Percentiles rank a stretch among this genome's conserved stretches.
These are phyloP conservation scores for Rubroboletus satanas DNA, from an alignment of 768 basidiomycete species.

Conservation along the genomic window DNA sequence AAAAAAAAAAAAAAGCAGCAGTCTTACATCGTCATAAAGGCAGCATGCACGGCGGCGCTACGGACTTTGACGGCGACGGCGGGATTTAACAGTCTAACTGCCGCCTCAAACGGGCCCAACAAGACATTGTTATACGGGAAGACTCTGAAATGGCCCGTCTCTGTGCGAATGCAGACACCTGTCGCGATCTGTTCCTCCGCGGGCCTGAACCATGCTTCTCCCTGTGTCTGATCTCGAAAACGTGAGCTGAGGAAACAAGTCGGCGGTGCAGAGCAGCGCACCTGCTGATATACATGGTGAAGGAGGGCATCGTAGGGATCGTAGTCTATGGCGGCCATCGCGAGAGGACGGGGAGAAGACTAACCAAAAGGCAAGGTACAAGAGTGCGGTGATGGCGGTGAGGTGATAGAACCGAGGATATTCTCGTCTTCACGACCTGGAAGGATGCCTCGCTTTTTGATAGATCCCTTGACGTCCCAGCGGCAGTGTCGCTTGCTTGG, in stretches of 20 bases:
- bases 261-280: slow-evolving; percentile 26
- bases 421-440: background rate
- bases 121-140: slow-evolving; percentile 80
- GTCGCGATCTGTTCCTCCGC: slow-evolving; percentile 72
- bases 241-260: background rate
- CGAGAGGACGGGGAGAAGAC: background rate
- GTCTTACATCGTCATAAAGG: slow-evolving; percentile 62
- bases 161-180: slow-evolving; percentile 72
- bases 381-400: slow-evolving; percentile 5
- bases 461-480: background rate
- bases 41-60: slow-evolving; percentile 78
- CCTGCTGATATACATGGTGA: slow-evolving; percentile 75
- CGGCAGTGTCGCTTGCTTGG: slow-evolving; percentile 1
- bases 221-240: slow-evolving; percentile 56
- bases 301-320: slow-evolving; percentile 77
- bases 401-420: background rate
- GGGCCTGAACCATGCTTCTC: slow-evolving; percentile 83
- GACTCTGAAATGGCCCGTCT: slow-evolving; percentile 64
- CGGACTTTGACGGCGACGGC: slow-evolving; percentile 79
- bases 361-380: slow-evolving; percentile 5
- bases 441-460: background rate
- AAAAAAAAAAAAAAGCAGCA: background rate
- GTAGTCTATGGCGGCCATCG: slow-evolving; percentile 55
- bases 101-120: slow-evolving; percentile 75
- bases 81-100: slow-evolving; percentile 71